Evolutionary conservation across 768 basidiomycete genomes (phyloP).

Genomic region (Chalciporus sphaerocephalus): DNA sequence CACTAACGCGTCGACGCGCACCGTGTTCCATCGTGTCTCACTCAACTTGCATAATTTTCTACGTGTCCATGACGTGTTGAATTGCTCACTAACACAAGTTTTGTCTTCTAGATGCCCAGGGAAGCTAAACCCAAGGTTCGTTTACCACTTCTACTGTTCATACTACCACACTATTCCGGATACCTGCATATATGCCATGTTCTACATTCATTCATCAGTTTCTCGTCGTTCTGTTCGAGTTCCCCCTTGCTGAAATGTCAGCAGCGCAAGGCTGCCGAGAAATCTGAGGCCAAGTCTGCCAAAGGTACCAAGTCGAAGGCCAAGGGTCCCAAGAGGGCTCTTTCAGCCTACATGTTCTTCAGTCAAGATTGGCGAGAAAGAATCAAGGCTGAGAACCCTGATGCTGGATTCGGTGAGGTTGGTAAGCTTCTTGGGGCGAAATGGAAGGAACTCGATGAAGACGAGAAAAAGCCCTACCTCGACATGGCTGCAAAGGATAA

Average conservation of each 20-base stretch:
- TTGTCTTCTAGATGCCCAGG: conserved; percentile 67
- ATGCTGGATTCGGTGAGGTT: conserved; percentile 90
- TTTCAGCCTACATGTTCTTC: conserved; percentile 99
- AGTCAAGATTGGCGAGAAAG: conserved; percentile 92
- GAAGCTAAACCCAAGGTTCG: conserved; percentile 69
- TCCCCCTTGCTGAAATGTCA: conserved; percentile 13
- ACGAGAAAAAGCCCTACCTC: conserved; percentile 93
- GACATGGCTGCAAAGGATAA: conserved; percentile 88
- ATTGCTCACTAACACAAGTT: conserved; percentile 33
- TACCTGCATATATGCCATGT: conserved; percentile 19
- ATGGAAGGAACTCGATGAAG: conserved; percentile 93
- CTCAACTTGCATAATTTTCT: conserved; percentile 29
- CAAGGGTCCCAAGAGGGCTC: conserved; percentile 73
- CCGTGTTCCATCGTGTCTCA: conserved; percentile 26
- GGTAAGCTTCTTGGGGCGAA: conserved; percentile 93
- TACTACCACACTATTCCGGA: not conserved
- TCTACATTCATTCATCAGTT: conserved; percentile 5
- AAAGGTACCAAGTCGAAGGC: conserved; percentile 78
- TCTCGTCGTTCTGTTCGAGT: not conserved
- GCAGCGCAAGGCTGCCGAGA: conserved; percentile 74
- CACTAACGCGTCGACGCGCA: conserved; percentile 36
- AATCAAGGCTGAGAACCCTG: conserved; percentile 94
- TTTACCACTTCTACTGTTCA: conserved; percentile 11
- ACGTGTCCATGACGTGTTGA: conserved; percentile 38
- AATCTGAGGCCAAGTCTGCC: conserved; percentile 47